Percentiles rank a stretch among this genome's conserved stretches.
Evolutionary conservation across 2,329 filamentous ascomycete species (phyloP).

Genomic region (Pseudonectria foliicola): DNA sequence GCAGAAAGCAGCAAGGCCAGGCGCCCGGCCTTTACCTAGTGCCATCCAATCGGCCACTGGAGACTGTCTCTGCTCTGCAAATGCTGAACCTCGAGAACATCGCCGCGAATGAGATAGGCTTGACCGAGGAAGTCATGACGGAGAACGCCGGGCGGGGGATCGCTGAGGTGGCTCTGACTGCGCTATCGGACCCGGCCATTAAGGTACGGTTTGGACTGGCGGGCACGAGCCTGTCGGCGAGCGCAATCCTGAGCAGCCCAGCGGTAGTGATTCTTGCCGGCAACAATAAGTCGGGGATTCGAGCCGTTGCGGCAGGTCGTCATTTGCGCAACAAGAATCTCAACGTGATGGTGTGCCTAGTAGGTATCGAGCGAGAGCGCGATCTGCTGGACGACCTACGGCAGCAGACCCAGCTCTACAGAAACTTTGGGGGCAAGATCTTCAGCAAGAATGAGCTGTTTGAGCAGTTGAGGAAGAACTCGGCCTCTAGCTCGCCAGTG

Average conservation of each 20-base stretch:
- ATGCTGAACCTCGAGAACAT: slow-evolving; percentile 92
- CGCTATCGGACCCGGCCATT: slow-evolving; percentile 56
- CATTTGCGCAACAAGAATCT: slow-evolving; percentile 80
- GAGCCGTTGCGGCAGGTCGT: slow-evolving; percentile 77
- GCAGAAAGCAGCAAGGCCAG: slow-evolving; percentile 28
- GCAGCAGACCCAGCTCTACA: slow-evolving; percentile 77
- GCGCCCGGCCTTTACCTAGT: slow-evolving; percentile 45
- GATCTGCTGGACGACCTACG: slow-evolving; percentile 74
- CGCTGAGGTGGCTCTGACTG: slow-evolving; percentile 70
- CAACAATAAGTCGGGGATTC: slow-evolving; percentile 85
- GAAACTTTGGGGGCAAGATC: slow-evolving; percentile 72
- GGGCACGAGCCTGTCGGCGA: slow-evolving; percentile 28
- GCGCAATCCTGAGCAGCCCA: slow-evolving; percentile 24
- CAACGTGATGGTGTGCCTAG: slow-evolving; percentile 74
- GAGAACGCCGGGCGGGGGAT: slow-evolving; percentile 88
- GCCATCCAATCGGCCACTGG: slow-evolving; percentile 50
- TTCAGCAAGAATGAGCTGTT: slow-evolving; percentile 54
- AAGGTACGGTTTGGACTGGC: slow-evolving; percentile 43
- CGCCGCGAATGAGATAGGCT: slow-evolving; percentile 76
- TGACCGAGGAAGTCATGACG: slow-evolving; percentile 83
- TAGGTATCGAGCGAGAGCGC: slow-evolving; percentile 75
- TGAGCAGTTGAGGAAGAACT: slow-evolving; percentile 47
- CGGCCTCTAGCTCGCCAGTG: slow-evolving; percentile 32
- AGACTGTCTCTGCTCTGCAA: slow-evolving; percentile 65
- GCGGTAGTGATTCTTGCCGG: slow-evolving; percentile 75